Evolutionary conservation across 2,329 filamentous ascomycete species (phyloP).

Genomic region (Cordyceps cicadae): DNA sequence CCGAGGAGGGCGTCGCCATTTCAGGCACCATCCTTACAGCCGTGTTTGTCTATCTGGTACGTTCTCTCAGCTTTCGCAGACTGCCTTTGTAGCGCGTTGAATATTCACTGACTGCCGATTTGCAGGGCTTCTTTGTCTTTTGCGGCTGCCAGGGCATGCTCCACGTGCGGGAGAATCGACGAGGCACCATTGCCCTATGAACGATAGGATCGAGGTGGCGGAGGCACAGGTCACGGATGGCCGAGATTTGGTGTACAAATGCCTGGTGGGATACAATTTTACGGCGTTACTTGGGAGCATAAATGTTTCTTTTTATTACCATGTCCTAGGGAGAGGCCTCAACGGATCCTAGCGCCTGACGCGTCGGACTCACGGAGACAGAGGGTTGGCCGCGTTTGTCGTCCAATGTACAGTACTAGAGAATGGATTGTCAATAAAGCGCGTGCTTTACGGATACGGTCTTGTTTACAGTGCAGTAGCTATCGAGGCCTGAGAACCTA

Average conservation of each 20-base stretch:
- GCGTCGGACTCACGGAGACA: neutral
- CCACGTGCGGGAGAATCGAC: conserved; percentile 72
- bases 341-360: neutral
- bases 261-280: neutral
- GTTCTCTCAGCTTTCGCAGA: conserved; percentile 29
- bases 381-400: neutral
- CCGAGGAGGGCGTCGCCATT: conserved; percentile 66
- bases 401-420: conserved; percentile 1
- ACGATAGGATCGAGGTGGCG: conserved; percentile 22
- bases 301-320: neutral
- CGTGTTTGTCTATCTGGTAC: conserved; percentile 80
- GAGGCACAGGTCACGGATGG: neutral
- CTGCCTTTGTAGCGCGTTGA: neutral
- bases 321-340: neutral
- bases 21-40: conserved; percentile 80
- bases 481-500: neutral
- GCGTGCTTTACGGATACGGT: neutral
- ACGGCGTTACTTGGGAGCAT: conserved; percentile 11
- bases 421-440: neutral
- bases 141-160: conserved; percentile 84
- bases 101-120: neutral
- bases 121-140: conserved; percentile 79
- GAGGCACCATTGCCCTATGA: conserved; percentile 73
- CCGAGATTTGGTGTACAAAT: neutral
- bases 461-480: neutral